Evolutionary conservation across 331 rosid species (phyloP).

Genomic region (Quercus lobata): DNA sequence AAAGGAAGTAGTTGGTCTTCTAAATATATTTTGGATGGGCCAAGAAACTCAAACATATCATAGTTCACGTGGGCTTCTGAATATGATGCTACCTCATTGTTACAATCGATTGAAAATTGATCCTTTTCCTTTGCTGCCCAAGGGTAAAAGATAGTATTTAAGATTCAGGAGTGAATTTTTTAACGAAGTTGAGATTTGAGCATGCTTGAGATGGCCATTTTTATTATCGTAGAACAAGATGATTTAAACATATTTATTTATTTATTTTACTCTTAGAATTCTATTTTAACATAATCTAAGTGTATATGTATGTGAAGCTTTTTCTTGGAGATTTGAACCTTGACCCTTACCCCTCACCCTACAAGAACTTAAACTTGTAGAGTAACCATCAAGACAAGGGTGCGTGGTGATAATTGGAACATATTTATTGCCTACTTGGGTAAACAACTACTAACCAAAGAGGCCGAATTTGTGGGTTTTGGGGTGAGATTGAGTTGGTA

Average conservation of each 20-base stretch:
- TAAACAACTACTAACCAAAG: slow-evolving; percentile 7
- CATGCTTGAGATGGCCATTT: not conserved
- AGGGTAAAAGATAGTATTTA: slow-evolving; percentile 3
- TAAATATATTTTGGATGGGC: not conserved
- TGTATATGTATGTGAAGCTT: too few relatives aligned
- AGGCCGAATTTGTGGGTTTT: slow-evolving; percentile 17
- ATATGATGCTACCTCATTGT: slow-evolving; percentile 13
- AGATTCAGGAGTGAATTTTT: not conserved
- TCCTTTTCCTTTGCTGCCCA: slow-evolving; percentile 13
- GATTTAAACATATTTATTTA: not conserved
- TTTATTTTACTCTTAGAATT: too few relatives aligned
- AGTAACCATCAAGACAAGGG: too few relatives aligned
- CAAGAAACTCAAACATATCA: slow-evolving; percentile 1
- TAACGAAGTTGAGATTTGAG: too few relatives aligned
- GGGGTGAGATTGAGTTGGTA: not conserved
- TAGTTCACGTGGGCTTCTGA: slow-evolving; percentile 11
- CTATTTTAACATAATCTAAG: too few relatives aligned
- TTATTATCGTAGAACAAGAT: slow-evolving; percentile 13
- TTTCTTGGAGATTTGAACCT: accelerated
- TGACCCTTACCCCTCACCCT: too few relatives aligned
- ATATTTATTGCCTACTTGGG: too few relatives aligned
- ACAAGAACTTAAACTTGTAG: too few relatives aligned
- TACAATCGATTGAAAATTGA: slow-evolving; percentile 10
- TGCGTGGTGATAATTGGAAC: too few relatives aligned
- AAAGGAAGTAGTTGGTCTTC: not conserved